These are phyloP conservation scores for Trichoderma atroviride DNA, from an alignment of 2,329 filamentous ascomycete genomes.

Conservation along the genomic window DNA sequence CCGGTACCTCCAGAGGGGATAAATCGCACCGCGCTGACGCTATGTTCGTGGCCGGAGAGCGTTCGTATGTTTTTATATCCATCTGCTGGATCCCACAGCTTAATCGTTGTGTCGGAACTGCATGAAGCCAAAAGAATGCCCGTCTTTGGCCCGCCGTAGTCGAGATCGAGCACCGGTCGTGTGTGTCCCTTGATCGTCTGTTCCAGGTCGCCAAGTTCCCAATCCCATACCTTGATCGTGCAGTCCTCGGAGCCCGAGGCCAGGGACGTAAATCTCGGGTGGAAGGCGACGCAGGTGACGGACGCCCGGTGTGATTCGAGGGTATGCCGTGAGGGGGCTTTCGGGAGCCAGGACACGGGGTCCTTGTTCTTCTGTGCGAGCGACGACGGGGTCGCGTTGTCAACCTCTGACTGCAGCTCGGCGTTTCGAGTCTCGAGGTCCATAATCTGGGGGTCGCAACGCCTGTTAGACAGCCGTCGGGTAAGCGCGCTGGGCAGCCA, in stretches of 20 bases:
- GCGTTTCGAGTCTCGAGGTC: constrained; percentile 79
- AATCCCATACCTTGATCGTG: constrained; percentile 97
- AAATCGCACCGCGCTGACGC: constrained; percentile 84
- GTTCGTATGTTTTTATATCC: constrained; percentile 96
- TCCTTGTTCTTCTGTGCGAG: constrained; percentile 81
- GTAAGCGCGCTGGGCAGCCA: constrained; percentile 25
- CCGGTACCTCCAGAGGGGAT: constrained; percentile 81
- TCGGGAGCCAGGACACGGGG: constrained; percentile 83
- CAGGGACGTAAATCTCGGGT: constrained; percentile 86
- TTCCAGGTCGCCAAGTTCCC: constrained; percentile 89
- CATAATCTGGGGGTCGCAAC: constrained; percentile 67
- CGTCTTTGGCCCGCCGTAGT: constrained; percentile 80
- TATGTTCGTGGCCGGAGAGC: constrained; percentile 88
- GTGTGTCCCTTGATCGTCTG: constrained; percentile 90
- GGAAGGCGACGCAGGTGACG: constrained; percentile 89
- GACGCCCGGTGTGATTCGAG: constrained; percentile 80
- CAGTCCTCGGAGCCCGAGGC: constrained; percentile 93
- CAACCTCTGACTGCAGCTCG: constrained; percentile 77
- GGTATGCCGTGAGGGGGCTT: constrained; percentile 75
- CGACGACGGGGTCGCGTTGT: constrained; percentile 75
- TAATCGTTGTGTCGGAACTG: constrained; percentile 88
- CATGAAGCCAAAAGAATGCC: constrained; percentile 59
- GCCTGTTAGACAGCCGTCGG: constrained; percentile 27
- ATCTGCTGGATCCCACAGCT: constrained; percentile 89
- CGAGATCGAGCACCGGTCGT: constrained; percentile 82